Percentiles rank a stretch among this genome's conserved stretches.
phyloP scores from a whole-genome alignment of 176 grass and related monocot species.

The Juncus effusus region DNA sequence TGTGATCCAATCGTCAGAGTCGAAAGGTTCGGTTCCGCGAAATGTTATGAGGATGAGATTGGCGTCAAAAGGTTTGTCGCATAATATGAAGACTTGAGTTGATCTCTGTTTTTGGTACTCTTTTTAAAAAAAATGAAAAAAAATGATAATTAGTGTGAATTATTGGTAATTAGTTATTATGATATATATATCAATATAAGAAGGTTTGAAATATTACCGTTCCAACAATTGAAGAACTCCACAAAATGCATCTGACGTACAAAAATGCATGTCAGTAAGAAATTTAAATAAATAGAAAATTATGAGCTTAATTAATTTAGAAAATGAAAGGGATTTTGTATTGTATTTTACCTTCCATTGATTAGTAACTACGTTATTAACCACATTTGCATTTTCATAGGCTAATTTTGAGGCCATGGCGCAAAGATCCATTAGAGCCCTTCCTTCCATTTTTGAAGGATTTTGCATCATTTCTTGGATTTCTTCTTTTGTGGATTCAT shows the following conservation, averaged over 20 bases:
- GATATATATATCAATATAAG: too few relatives aligned
- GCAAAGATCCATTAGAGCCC: conserved; percentile 36
- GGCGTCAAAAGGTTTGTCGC: conserved; percentile 40
- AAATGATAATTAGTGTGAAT: background rate
- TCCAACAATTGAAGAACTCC: conserved; percentile 45
- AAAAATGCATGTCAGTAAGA: conserved; percentile 7
- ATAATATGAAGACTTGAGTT: conserved; percentile 76
- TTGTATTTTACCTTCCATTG: conserved; percentile 33
- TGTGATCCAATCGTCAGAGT: conserved; percentile 73
- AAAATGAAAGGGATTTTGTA: background rate
- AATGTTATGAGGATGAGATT: conserved; percentile 51
- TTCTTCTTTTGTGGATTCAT: background rate
- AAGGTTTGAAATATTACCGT: conserved; percentile 27
- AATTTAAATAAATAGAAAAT: background rate
- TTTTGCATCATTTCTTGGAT: background rate
- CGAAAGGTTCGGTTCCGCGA: conserved; percentile 76
- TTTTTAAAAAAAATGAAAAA: conserved; percentile 7
- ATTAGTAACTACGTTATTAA: conserved; percentile 19
- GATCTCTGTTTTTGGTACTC: conserved; percentile 47
- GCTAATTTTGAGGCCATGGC: conserved; percentile 44
- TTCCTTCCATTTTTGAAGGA: background rate
- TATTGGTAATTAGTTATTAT: too few relatives aligned
- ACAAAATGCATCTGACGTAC: conserved; percentile 43
- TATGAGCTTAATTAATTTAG: background rate
- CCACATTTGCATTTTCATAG: conserved; percentile 36